phyloP scores from a whole-genome alignment of 352 stramenopile species.

The Phytophthora podocarpi region DNA sequence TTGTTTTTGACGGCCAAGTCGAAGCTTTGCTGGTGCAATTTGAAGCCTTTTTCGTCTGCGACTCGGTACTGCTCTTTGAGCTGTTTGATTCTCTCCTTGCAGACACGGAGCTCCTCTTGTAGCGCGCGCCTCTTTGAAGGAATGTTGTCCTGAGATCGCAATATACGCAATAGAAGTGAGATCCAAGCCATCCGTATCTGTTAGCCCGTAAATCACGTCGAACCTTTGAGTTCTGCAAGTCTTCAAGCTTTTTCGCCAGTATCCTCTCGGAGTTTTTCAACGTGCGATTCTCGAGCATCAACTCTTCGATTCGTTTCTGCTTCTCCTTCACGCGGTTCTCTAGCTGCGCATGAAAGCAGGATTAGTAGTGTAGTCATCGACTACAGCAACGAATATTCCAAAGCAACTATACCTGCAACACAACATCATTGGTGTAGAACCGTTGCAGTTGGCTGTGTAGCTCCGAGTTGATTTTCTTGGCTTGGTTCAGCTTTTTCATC shows the following conservation, averaged over 20 bases:
- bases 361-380: neutral
- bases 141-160: conserved; percentile 61
- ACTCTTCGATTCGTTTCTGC: conserved; percentile 60
- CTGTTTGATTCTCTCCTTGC: conserved; percentile 61
- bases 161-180: too few relatives aligned
- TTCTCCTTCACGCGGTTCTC: conserved; percentile 75
- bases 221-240: conserved; percentile 62
- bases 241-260: conserved; percentile 64
- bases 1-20: conserved; percentile 68
- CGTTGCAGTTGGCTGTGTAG: conserved; percentile 53
- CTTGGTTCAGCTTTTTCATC: conserved; percentile 45
- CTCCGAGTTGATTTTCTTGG: conserved; percentile 52
- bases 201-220: too few relatives aligned
- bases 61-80: conserved; percentile 57
- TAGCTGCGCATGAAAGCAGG: conserved; percentile 36
- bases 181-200: too few relatives aligned
- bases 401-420: conserved; percentile 42
- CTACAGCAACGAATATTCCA: neutral
- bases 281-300: conserved; percentile 61
- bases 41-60: conserved; percentile 51
- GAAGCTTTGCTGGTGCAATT: conserved; percentile 61
- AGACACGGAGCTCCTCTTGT: conserved; percentile 68
- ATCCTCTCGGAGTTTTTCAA: conserved; percentile 60
- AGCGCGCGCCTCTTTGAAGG: conserved; percentile 53
- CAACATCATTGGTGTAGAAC: conserved; percentile 54